Conservation (phyloP, 176 grass and related monocot genomes). For the bread wheat (Triticum aestivum) region IWGSC_CS_RefSeq_v2.1 NC_057807.1:284674104-284674603, state of each 20-base stretch:
- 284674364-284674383: neutral
- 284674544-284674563: neutral
- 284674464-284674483: too few species aligned
- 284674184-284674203: neutral
- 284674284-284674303: neutral
- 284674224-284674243: neutral
- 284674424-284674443: too few species aligned
- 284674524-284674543: neutral
- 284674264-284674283: neutral
- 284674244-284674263: neutral
- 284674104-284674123: constrained; percentile 9
- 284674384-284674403: too few species aligned
- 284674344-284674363: too few species aligned
- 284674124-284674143: neutral
- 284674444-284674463: too few species aligned
- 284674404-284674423: too few species aligned
- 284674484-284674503: too few species aligned
- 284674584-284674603: neutral
- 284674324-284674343: neutral
- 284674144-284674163: neutral
- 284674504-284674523: neutral
- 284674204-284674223: neutral
- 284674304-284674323: neutral
- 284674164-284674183: neutral
- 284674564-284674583: neutral